Evolutionary conservation across 345 rosid genomes (phyloP).

Genomic region (Pseudoturritis turrita): DNA sequence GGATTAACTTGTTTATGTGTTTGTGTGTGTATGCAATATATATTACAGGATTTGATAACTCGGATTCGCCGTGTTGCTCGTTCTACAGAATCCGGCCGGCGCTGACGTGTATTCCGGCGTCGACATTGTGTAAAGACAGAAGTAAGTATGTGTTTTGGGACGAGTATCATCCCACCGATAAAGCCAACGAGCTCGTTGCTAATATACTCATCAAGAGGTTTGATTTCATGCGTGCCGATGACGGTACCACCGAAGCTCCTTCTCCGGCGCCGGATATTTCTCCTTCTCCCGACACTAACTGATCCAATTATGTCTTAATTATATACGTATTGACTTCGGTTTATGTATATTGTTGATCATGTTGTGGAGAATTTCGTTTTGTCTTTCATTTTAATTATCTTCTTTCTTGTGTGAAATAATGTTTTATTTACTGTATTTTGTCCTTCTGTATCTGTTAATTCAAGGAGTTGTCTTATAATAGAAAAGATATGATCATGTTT

Average conservation of each 20-base stretch:
- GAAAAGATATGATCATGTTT: conserved; percentile 5
- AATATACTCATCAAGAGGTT: conserved; percentile 75
- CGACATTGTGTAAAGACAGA: conserved; percentile 73
- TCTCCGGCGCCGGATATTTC: conserved; percentile 42
- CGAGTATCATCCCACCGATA: conserved; percentile 91
- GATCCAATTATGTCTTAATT: background rate
- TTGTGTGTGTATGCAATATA: background rate
- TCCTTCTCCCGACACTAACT: conserved; percentile 35
- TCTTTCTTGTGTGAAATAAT: background rate
- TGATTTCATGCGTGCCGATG: conserved; percentile 40
- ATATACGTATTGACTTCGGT: background rate
- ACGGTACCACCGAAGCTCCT: conserved; percentile 34
- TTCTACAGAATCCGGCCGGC: conserved; percentile 82
- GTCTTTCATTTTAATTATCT: background rate
- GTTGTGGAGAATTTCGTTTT: conserved; percentile 8
- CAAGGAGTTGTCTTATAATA: background rate
- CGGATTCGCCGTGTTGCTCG: conserved; percentile 91
- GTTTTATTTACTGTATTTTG: background rate
- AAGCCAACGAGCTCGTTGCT: conserved; percentile 75
- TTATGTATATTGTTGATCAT: conserved; percentile 16
- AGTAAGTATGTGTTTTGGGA: conserved; percentile 96
- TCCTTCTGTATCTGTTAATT: background rate
- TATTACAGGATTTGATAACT: conserved; percentile 58
- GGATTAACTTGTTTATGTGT: background rate
- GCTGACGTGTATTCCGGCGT: conserved; percentile 80